Conservation (phyloP, 2,329 filamentous ascomycete species). For the Claviceps paspali region DNA sequence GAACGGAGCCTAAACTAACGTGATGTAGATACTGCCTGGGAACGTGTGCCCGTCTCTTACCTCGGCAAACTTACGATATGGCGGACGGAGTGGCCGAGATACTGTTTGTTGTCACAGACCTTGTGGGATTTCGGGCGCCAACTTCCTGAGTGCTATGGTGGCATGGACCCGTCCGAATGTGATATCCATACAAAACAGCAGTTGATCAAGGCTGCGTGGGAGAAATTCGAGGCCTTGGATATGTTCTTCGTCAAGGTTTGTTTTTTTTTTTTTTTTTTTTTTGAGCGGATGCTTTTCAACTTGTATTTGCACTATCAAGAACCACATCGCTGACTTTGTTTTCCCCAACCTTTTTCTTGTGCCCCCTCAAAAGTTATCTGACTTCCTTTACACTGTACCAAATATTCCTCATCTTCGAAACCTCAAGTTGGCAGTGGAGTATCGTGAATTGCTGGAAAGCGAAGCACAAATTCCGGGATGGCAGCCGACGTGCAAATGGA, state of each 20-base stretch:
- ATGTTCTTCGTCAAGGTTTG: slow-evolving; percentile 53
- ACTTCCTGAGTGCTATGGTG: slow-evolving; percentile 35
- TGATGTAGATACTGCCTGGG: slow-evolving; percentile 41
- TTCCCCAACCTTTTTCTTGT: neutral
- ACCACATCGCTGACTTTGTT: neutral
- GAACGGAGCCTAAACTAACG: no score
- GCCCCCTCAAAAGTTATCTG: no score
- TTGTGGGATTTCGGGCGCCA: slow-evolving; percentile 38
- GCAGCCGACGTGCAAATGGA: slow-evolving; percentile 37
- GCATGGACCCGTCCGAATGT: slow-evolving; percentile 28
- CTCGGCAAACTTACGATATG: slow-evolving; percentile 45
- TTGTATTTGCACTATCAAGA: no score
- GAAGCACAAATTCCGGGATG: slow-evolving; percentile 29
- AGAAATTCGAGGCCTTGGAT: slow-evolving; percentile 40
- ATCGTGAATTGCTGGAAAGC: slow-evolving; percentile 41
- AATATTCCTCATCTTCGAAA: slow-evolving; percentile 42
- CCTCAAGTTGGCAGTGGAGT: slow-evolving; percentile 40
- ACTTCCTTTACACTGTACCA: slow-evolving; percentile 44
- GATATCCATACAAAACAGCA: slow-evolving; percentile 27
- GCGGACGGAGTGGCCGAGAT: slow-evolving; percentile 41
- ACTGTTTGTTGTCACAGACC: slow-evolving; percentile 34
- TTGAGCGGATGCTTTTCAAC: no score
- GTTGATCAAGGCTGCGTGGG: slow-evolving; percentile 33
- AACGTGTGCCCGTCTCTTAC: slow-evolving; percentile 34
- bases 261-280: no score